Conservation (phyloP, 148 eudicot genomes). For the Arbutus unedo region DNA sequence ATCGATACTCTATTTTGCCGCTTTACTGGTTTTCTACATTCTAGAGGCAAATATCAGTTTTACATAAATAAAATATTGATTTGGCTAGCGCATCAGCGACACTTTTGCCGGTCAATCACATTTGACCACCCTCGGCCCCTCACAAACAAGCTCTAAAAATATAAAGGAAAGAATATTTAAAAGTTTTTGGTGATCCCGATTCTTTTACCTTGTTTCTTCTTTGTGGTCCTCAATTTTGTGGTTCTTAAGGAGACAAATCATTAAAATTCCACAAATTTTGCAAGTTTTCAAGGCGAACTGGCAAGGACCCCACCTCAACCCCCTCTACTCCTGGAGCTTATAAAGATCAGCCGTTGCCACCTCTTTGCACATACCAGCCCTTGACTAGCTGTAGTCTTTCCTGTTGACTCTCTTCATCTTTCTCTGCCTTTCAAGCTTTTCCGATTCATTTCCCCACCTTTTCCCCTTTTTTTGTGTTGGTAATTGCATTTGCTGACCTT, state of each 20-base stretch:
- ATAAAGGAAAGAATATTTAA: neutral
- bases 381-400: conserved; percentile 16
- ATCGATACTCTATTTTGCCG: too few relatives aligned
- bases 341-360: conserved; percentile 40
- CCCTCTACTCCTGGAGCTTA: conserved; percentile 44
- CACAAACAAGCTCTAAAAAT: too few relatives aligned
- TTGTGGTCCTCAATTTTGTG: conserved; percentile 25
- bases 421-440: neutral
- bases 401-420: neutral
- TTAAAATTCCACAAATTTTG: conserved; percentile 24
- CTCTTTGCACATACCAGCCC: conserved; percentile 40
- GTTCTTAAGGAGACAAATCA: conserved; percentile 40
- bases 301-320: conserved; percentile 51
- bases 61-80: too few relatives aligned
- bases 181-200: conserved; percentile 24
- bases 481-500: neutral
- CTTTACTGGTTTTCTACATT: too few relatives aligned
- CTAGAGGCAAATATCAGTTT: too few relatives aligned
- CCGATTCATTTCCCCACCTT: neutral
- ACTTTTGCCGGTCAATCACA: too few relatives aligned
- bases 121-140: too few relatives aligned
- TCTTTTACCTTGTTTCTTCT: conserved; percentile 11
- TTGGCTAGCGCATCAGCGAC: too few relatives aligned
- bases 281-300: conserved; percentile 37
- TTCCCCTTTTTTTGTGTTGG: neutral